Base-by-base conservation (phyloP, 345 rosid genomes). In the Populus alba region DNA sequence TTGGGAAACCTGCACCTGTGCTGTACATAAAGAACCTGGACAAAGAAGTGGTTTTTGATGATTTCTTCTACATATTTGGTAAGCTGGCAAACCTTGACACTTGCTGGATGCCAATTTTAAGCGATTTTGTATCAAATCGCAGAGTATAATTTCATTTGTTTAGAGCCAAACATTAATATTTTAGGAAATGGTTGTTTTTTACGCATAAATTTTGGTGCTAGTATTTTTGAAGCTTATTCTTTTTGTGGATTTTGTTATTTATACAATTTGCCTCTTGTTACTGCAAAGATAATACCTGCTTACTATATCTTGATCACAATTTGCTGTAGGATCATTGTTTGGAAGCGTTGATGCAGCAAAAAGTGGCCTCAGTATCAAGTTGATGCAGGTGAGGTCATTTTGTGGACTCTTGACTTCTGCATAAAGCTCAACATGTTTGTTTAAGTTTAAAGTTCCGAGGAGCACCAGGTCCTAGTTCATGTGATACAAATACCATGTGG, bases 1-100 rank as follows among this genome's bases (percentile, higher is more conserved):
- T 92, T 75, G 98, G 99, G 76, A 87, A 84, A 87, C 99, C 99
- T 35, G 88, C 95, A 66, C 70, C 92, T 62, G 94, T 95, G 41
- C 75, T 93, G 81, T 95, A 95, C 82, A 83, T 93, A 82, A 93
- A 95, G 91, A 95, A 95, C 86, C 86, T 95, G 85, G 91, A 92
- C 69, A 95, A 95, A 86, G 96, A 93, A 80, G 91, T 95, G 23
- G 85, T 85, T 68, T 72, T 81, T 22, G 98, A 95, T 69, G 97
- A 95, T 81, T 91, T 95, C 88, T 85, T 84, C 87, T 91, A 86
- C 84, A 77, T 93, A 81, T 93, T 92, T 79, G 96, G 99, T 95
- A 83, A 91, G 94, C 78, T 68, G 8, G 68, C 29, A 67, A 25
- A 75, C 38, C 70, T 20, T 72, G 47, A 27, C 61, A 12, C 49